Percentiles rank a stretch among this genome's conserved stretches.
Conservation (phyloP, 306 rosid species). For the Inga laurina region DNA sequence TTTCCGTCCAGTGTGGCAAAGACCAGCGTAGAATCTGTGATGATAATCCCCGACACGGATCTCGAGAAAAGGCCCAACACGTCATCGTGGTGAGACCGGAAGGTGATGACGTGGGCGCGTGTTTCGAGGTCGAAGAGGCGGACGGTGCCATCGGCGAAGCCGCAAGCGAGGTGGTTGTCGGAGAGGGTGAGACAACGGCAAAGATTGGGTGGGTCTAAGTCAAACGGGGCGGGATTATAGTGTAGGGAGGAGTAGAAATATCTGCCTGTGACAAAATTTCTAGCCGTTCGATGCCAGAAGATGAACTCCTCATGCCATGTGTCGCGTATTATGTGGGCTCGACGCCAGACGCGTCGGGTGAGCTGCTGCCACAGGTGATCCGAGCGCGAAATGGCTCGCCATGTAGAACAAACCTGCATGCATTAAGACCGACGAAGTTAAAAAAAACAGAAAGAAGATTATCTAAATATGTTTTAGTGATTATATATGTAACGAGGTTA, state of each 20-base stretch:
- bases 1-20: conserved; percentile 70
- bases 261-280: conserved; percentile 41
- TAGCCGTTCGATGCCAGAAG: conserved; percentile 71
- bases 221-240: conserved; percentile 39
- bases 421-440: background rate
- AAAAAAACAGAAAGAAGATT: background rate
- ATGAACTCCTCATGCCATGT: conserved; percentile 71
- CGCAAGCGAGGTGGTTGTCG: conserved; percentile 67
- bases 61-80: conserved; percentile 58
- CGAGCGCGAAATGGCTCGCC: conserved; percentile 75
- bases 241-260: conserved; percentile 29
- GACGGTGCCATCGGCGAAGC: conserved; percentile 72
- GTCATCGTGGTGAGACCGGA: conserved; percentile 36
- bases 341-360: conserved; percentile 62
- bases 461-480: too few species aligned
- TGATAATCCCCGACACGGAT: conserved; percentile 64
- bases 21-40: conserved; percentile 4
- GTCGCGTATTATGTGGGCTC: conserved; percentile 33
- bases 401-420: conserved; percentile 80
- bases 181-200: conserved; percentile 82
- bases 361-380: conserved; percentile 64
- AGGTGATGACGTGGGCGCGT: conserved; percentile 52
- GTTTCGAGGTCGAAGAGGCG: conserved; percentile 61
- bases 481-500: too few species aligned
- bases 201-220: conserved; percentile 29